phyloP scores from a whole-genome alignment of 2,329 filamentous ascomycete genomes.

The Diaporthe aspalathi region DNA sequence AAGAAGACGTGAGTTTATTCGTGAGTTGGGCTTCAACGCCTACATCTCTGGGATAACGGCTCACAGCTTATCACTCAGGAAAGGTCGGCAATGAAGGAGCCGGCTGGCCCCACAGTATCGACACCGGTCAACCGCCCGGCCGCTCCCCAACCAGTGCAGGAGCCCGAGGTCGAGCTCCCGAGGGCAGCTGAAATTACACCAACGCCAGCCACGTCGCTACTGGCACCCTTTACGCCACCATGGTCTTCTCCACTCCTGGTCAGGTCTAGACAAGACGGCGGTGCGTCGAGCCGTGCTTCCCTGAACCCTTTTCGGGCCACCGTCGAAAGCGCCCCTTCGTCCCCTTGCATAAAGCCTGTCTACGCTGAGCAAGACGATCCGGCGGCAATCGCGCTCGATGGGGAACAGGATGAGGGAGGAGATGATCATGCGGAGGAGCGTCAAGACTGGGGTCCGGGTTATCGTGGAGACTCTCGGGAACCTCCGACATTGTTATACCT shows the following conservation, averaged over 20 bases:
- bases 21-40: too few relatives aligned
- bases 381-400: too few relatives aligned
- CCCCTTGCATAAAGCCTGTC: background rate
- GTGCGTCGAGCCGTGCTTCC: background rate
- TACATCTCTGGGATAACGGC: too few relatives aligned
- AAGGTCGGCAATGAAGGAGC: background rate
- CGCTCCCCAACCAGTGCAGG: background rate
- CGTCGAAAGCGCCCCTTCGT: constrained; percentile 12
- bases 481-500: background rate
- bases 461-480: background rate
- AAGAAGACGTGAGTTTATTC: constrained; percentile 4
- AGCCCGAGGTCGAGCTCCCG: background rate
- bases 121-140: background rate
- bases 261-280: background rate
- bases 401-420: too few relatives aligned
- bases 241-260: background rate
- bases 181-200: background rate
- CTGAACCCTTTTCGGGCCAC: background rate
- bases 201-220: background rate
- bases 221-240: background rate
- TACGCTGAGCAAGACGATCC: background rate
- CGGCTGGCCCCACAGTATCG: background rate
- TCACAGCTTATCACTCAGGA: background rate
- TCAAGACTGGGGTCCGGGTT: background rate
- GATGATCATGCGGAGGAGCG: background rate